Evolutionary conservation across 805 yeast species (phyloP), one percentile per base, ranked within the genome.

Genomic region (Starmerella riodocensis): DNA sequence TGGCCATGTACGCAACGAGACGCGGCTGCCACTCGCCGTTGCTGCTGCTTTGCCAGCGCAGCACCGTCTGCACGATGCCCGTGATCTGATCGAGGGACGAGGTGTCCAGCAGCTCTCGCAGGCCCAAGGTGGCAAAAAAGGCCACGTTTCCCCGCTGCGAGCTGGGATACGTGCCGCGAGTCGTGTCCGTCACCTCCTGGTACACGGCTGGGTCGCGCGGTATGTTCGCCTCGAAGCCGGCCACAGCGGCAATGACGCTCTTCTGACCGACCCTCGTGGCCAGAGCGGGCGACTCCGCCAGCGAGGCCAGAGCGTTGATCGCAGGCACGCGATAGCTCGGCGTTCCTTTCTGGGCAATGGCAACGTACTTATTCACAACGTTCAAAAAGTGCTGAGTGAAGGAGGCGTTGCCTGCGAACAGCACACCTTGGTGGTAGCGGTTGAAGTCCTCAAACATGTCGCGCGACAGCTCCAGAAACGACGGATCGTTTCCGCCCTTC

Each of bases 1-100:
- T 70, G 6, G 85, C 74, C 42, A 82, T 69, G 45, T 74, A 63
- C 46, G 76, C 77, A 27, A 82, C 60, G 34, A 86, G 62, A 8
- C 65, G 57, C 22, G 69, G 63, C 2, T 71, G 64, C 86, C 86
- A 78, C 6, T 48, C 41, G 29, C 43, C 36, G 7, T 53, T 47
- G 18, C 29, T 32, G 11, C 23, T 16, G 5, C 25, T 34, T 17
- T 39, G 32, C 46, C 46, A 45, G 6, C 29, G 26, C 21, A 47
- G 24, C 12, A 47, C 25, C 13, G 39, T 20, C 13, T 14, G 17
- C 32, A 45, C 24, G 3, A 45, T 36, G 8, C 38, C 22, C 6
- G 29, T 29, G 24, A 37, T 37, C 26, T 41, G 44, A 16, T 29
- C 46, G 25, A 34, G 20, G 6, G 39, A 32, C 12, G 28, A 26